These are phyloP conservation scores for Wickerhamiella cacticola DNA, from an alignment of 805 yeast genomes.

Conservation along the genomic window DNA sequence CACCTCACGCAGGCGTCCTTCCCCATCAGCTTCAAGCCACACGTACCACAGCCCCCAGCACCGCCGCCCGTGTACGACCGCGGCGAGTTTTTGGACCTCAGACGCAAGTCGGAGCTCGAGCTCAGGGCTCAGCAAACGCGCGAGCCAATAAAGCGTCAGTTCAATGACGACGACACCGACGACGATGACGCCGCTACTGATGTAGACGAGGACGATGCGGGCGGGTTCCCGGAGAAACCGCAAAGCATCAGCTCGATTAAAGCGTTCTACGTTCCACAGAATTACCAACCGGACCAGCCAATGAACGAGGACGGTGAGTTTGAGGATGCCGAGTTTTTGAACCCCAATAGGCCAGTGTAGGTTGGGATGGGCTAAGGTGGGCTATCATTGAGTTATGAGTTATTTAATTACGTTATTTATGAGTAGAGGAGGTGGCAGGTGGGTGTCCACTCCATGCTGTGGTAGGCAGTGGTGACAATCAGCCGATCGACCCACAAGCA, in stretches of 20 bases:
- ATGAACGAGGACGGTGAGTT: conserved; percentile 18
- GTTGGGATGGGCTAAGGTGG: no score
- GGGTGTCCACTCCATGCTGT: no score
- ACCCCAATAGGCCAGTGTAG: no score
- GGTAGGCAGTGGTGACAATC: no score
- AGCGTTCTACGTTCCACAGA: conserved; percentile 16
- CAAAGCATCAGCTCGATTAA: conserved; percentile 8
- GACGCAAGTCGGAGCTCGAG: conserved; percentile 2
- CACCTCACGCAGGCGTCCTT: conserved; percentile 18
- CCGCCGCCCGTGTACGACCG: conserved; percentile 3
- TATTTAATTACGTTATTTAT: no score
- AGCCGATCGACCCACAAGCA: no score
- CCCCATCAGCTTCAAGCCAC: conserved; percentile 5
- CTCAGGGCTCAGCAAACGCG: neutral
- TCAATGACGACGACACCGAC: conserved; percentile 17
- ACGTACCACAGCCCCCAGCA: neutral
- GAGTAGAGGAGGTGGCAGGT: no score
- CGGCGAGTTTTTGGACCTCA: conserved; percentile 3
- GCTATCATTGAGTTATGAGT: no score
- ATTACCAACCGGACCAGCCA: conserved; percentile 11
- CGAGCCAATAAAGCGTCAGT: conserved; percentile 2
- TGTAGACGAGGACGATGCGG: conserved; percentile 19
- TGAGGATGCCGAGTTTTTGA: conserved; percentile 25
- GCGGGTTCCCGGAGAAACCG: neutral
- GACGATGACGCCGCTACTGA: conserved; percentile 20